Base-by-base conservation (phyloP, 345 rosid species). In the Gossypium anomalum region DNA sequence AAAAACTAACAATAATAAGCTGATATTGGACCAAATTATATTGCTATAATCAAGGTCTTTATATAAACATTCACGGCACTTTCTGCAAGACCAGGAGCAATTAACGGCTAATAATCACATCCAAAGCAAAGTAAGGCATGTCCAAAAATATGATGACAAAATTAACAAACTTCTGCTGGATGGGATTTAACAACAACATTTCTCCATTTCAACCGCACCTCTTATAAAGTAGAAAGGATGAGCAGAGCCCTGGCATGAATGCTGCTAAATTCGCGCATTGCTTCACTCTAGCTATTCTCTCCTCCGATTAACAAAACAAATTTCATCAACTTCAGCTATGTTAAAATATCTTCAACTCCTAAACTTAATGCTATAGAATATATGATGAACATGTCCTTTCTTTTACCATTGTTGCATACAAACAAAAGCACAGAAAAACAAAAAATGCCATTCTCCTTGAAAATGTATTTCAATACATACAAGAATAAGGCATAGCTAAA, bases 21-120 rank as follows among this genome's bases (percentile, higher is more conserved):
- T 47, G 56, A 22, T 67, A 7, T 17, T 48, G 13, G 13, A 9
- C 25, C 60, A 56, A 19, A 19, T 56, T 56, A 56, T 19, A 19
- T n/a, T 19, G 59, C 11, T 55, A n/a, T 9, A 55, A 55, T 55
- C 11, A 55, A 56, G 60, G 20, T 19, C 25, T 19, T 56, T 19
- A 8, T 56, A 51, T 51, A 34, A 34, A 34, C 1, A 55, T 55
- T 6, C 38, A 67, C 13, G 22, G 89, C 67, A 72, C 38, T 67
- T 67, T 19, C 34, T 27, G 53, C 44, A 34, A 34, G 41, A 34
- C 41, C 41, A 34, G 5, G 7, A 60, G 57, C 57, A 52, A 52
- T 15, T 52, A 52, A 29, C 7, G 41, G 41, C 41, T 34, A 5
- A 34, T 43, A 14, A 56, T 43, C 53, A 44, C 49, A 11, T 23